phyloP scores from a whole-genome alignment of 257 asterid species.

The Solanum etuberosum region DNA sequence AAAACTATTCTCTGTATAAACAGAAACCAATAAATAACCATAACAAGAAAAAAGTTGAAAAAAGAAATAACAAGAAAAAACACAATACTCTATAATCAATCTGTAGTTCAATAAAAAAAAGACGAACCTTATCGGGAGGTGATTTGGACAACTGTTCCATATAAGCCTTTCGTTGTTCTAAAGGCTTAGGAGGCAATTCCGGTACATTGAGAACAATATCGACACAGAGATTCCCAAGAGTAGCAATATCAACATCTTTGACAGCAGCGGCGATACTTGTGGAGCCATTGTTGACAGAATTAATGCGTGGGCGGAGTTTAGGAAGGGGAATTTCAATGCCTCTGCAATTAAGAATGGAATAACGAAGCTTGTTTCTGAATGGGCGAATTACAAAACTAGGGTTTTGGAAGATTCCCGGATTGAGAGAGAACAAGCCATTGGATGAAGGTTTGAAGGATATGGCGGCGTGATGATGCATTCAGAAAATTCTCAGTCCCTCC shows the following conservation, averaged over 20 bases:
- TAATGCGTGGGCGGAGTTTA: conserved; percentile 14
- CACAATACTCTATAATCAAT: neutral
- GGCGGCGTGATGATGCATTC: conserved; percentile 62
- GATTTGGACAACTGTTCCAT: conserved; percentile 65
- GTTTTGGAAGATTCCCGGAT: conserved; percentile 20
- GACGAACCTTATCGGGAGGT: conserved; percentile 79
- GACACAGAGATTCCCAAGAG: conserved; percentile 83
- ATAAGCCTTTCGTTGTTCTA: conserved; percentile 52
- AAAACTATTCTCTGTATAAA: neutral
- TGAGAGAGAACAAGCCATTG: conserved; percentile 33
- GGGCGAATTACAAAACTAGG: conserved; percentile 24
- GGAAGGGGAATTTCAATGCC: conserved; percentile 34
- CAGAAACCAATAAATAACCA: neutral
- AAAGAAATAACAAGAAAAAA: neutral
- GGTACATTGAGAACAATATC: conserved; percentile 89
- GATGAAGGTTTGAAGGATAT: conserved; percentile 21
- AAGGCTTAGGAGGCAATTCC: conserved; percentile 60
- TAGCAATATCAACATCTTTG: conserved; percentile 77
- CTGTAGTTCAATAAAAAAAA: neutral
- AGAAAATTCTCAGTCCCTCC: neutral
- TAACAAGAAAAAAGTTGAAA: neutral
- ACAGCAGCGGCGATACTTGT: conserved; percentile 23
- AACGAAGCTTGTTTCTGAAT: neutral
- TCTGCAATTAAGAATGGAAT: conserved; percentile 27
- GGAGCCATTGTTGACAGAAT: conserved; percentile 18